phyloP scores from a whole-genome alignment of 768 basidiomycete genomes.

The Leccinum arenicola region DNA sequence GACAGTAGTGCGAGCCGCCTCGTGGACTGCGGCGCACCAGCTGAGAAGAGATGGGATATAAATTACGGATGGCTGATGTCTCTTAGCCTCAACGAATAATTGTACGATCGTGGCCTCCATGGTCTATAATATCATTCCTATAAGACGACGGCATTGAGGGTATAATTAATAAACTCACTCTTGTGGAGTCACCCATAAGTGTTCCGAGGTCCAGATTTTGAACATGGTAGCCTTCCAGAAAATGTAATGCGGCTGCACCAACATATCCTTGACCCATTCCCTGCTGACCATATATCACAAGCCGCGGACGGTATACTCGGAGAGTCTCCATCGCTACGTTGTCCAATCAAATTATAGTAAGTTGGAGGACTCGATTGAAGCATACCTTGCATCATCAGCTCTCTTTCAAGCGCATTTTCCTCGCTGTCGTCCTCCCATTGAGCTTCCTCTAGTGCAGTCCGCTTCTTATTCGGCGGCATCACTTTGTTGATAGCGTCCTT shows the following conservation, averaged over 20 bases:
- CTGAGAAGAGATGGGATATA: conserved; percentile 87
- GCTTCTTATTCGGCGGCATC: conserved; percentile 77
- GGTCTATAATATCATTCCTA: conserved; percentile 47
- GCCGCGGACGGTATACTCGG: conserved; percentile 84
- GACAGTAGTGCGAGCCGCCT: conserved; percentile 80
- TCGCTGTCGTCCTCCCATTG: conserved; percentile 83
- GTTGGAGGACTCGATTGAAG: conserved; percentile 3
- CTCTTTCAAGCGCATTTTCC: conserved; percentile 84
- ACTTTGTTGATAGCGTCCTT: conserved; percentile 70
- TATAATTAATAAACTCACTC: conserved; percentile 50
- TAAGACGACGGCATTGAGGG: neutral
- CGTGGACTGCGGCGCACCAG: conserved; percentile 84
- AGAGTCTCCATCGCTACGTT: conserved; percentile 83
- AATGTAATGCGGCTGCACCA: conserved; percentile 88
- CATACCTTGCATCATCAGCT: conserved; percentile 84
- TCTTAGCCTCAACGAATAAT: conserved; percentile 93
- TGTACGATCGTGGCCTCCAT: conserved; percentile 92
- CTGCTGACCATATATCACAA: conserved; percentile 72
- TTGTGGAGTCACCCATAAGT: conserved; percentile 82
- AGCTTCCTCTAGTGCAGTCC: conserved; percentile 89
- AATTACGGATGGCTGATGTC: conserved; percentile 93
- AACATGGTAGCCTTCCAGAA: conserved; percentile 93
- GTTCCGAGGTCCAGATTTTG: conserved; percentile 92
- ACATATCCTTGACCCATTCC: conserved; percentile 94
- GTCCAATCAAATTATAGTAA: conserved; percentile 2